Evolutionary conservation across 1,284 basidiomycete species (phyloP).

Genomic region (Cryptococcus depauperatus): DNA sequence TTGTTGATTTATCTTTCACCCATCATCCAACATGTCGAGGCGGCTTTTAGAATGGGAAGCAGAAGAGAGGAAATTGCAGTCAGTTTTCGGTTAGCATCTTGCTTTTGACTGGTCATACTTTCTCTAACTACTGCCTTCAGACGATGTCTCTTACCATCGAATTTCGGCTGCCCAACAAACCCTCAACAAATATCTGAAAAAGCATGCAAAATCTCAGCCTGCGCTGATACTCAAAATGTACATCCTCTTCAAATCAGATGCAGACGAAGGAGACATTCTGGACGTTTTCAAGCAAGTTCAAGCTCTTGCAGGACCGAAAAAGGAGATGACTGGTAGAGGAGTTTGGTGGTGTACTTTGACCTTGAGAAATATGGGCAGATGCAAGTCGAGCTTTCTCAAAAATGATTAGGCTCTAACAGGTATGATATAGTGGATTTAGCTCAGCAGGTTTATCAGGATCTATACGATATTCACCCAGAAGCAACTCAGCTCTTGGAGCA

Average conservation of each 20-base stretch:
- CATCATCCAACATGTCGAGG: conserved; percentile 16
- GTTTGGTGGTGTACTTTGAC: conserved; percentile 23
- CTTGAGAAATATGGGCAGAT: conserved; percentile 23
- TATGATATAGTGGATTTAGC: conserved; percentile 27
- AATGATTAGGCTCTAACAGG: neutral
- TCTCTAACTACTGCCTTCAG: conserved; percentile 12
- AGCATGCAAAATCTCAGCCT: conserved; percentile 38
- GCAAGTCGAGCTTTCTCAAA: conserved; percentile 17
- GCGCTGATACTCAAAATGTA: conserved; percentile 33
- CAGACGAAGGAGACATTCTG: conserved; percentile 13
- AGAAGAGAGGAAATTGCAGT: conserved; percentile 36
- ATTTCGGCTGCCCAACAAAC: conserved; percentile 23
- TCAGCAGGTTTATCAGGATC: conserved; percentile 21
- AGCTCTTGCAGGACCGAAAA: conserved; percentile 13
- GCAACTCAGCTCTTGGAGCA: conserved; percentile 28
- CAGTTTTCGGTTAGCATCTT: conserved; percentile 34
- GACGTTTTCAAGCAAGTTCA: conserved; percentile 20
- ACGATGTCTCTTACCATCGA: conserved; percentile 24
- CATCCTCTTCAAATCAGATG: conserved; percentile 18
- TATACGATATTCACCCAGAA: conserved; percentile 23
- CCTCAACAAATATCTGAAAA: conserved; percentile 29
- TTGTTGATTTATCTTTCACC: too few relatives aligned
- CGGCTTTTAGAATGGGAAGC: conserved; percentile 19
- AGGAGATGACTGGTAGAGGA: conserved; percentile 20
- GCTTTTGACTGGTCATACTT: conserved; percentile 1